These are phyloP conservation scores for Globisporangium apiculatum DNA, from an alignment of 352 stramenopile genomes.

Conservation along the genomic window DNA sequence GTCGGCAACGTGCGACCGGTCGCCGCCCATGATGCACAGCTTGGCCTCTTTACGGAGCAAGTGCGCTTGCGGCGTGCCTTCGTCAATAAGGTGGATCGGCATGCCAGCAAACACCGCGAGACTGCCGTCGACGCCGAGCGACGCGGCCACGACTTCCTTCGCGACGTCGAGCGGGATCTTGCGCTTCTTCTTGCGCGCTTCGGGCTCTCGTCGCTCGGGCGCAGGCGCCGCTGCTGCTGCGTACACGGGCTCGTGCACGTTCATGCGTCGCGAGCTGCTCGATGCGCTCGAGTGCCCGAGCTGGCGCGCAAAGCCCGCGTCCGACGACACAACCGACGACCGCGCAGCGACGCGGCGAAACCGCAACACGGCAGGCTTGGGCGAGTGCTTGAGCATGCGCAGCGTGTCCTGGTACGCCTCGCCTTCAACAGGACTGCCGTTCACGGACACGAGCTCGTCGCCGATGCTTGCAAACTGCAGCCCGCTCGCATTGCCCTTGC, in stretches of 20 bases:
- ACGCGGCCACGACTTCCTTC: constrained; percentile 71
- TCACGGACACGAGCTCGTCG: constrained; percentile 82
- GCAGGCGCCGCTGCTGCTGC: constrained; percentile 1
- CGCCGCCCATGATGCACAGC: constrained; percentile 50
- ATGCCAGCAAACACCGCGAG: constrained; percentile 67
- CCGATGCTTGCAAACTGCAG: constrained; percentile 78
- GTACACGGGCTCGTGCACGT: constrained; percentile 37
- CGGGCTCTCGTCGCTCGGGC: constrained; percentile 10
- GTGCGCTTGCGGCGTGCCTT: constrained; percentile 73
- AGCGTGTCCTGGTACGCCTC: constrained; percentile 80
- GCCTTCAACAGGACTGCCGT: constrained; percentile 71
- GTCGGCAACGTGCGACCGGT: not conserved
- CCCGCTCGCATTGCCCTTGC: constrained; percentile 73
- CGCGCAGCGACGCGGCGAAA: constrained; percentile 67
- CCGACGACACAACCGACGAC: constrained; percentile 19
- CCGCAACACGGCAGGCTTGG: constrained; percentile 73
- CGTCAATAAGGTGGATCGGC: constrained; percentile 62
- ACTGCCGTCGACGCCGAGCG: constrained; percentile 61
- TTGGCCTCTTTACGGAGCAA: constrained; percentile 78
- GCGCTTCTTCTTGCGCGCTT: constrained; percentile 66
- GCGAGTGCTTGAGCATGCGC: constrained; percentile 83
- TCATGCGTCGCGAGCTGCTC: constrained; percentile 16
- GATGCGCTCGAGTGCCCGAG: constrained; percentile 5
- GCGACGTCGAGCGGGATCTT: constrained; percentile 77
- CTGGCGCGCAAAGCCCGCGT: constrained; percentile 38